Evolutionary conservation across 176 grass and related monocot species (phyloP), one percentile per base, ranked within the genome.

Genomic region (Carex parvula): DNA sequence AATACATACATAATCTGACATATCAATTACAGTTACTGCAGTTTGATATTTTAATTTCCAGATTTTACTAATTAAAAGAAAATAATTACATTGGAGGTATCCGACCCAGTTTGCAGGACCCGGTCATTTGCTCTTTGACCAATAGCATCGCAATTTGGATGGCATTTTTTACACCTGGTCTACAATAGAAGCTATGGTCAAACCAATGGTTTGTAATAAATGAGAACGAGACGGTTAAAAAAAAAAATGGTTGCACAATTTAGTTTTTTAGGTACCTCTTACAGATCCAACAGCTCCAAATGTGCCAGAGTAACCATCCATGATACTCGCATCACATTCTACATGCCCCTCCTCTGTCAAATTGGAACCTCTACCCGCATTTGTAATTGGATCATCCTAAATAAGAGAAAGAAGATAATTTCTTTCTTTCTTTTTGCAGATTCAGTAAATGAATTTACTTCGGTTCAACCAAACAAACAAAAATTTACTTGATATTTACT

Each of bases 291-390:
- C 95, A 87, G 95, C 91, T 81, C 95, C 95, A 54, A 95, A 98
- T 53, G 89, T 79, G 85, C 91, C 86, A 73, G 89, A 84, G 84
- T 33, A 86, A 75, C 92, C 96, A 87, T 98, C 96, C 96, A 98
- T 98, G 82, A 98, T 98, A 81, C 96, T 90, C 32, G 96, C 93
- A 89, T 98, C 96, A 4, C 93, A 98, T 89, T 98, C 93, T 64
- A 98, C 93, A 85, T 86, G 82, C 70, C 96, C 96, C 58, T 86
- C 86, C 75, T 95, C 89, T 63, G 93, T 93, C 86, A 98, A 90
- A 82, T 94, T 98, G 70, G 96, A 98, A 78, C 96, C 91, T 48
- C 93, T 84, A 35, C 96, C 96, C 82, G 93, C 88, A 77, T 98
- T 98, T 70, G 96, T 92, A 60, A 90, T 58, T 6, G 93, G 89